phyloP scores from a whole-genome alignment of 192 early-diverging fungal species.

The Thamnidium elegans region DNA sequence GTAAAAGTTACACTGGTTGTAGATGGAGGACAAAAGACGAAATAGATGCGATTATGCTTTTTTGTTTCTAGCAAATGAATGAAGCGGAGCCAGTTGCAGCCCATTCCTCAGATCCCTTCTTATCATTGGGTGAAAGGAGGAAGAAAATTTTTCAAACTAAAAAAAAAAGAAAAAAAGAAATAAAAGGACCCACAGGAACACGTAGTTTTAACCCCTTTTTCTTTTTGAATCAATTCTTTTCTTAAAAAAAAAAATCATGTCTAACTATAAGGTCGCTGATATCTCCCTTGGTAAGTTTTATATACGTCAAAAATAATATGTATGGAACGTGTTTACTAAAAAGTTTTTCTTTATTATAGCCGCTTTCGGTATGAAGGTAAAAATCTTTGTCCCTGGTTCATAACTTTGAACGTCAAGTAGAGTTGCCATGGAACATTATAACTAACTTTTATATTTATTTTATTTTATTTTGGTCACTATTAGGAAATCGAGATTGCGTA shows the following conservation, averaged over 20 bases:
- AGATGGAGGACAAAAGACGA: too few relatives aligned
- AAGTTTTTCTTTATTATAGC: constrained; percentile 41
- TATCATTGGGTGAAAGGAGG: constrained; percentile 4
- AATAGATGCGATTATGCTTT: too few relatives aligned
- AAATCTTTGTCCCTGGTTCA: constrained; percentile 31
- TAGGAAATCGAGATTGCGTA: constrained; percentile 67
- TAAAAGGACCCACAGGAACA: constrained; percentile 2
- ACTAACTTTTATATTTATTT: constrained; percentile 8
- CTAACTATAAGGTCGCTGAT: constrained; percentile 68
- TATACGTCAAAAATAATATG: not conserved
- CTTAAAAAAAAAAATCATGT: not conserved
- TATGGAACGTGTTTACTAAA: not conserved
- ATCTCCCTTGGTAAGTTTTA: constrained; percentile 85
- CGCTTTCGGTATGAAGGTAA: constrained; percentile 97
- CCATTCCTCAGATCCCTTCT: not conserved
- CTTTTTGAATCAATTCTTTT: constrained; percentile 13
- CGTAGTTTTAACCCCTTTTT: constrained; percentile 1
- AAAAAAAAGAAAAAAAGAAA: not conserved
- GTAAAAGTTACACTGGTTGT: too few relatives aligned
- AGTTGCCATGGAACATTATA: not conserved
- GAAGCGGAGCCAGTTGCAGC: not conserved
- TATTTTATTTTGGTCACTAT: constrained; percentile 77
- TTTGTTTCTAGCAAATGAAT: not conserved
- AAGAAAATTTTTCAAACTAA: constrained; percentile 13
- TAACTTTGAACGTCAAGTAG: too few relatives aligned